Percentiles rank a stretch among this genome's conserved stretches.
Evolutionary conservation across 306 rosid genomes (phyloP).

Genomic region (Citrullus colocynthis): DNA sequence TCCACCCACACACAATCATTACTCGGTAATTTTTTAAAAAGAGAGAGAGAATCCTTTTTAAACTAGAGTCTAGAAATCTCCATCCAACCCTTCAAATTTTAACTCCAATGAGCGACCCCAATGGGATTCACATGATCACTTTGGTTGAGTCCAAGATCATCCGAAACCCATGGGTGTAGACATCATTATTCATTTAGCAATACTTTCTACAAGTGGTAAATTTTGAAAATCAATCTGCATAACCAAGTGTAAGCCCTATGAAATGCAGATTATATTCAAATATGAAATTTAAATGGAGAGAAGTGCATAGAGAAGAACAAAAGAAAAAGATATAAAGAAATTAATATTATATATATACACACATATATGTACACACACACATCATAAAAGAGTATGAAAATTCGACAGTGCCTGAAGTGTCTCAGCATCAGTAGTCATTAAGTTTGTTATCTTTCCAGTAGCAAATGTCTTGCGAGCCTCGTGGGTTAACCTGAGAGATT

Average conservation of each 20-base stretch:
- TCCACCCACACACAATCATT: neutral
- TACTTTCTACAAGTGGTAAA: neutral
- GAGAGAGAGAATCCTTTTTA: neutral
- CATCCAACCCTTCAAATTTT: neutral
- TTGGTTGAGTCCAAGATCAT: neutral
- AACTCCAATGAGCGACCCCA: neutral
- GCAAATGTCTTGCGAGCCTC: slow-evolving; percentile 92
- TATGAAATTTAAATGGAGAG: neutral
- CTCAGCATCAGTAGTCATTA: slow-evolving; percentile 97
- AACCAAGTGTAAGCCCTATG: neutral
- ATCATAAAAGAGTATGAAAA: neutral
- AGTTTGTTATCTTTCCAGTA: slow-evolving; percentile 87
- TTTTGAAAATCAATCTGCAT: neutral
- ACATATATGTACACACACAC: neutral
- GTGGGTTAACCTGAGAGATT: slow-evolving; percentile 88
- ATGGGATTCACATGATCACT: neutral
- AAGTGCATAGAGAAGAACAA: neutral
- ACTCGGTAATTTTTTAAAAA: neutral
- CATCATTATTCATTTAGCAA: neutral
- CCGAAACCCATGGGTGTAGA: neutral
- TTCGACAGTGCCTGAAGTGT: slow-evolving; percentile 56
- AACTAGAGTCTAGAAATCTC: neutral
- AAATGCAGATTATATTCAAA: neutral
- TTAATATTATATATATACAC: neutral
- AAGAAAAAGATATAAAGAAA: neutral